Evolutionary conservation across 805 yeast species (phyloP).

Genomic region (Candida ficus): DNA sequence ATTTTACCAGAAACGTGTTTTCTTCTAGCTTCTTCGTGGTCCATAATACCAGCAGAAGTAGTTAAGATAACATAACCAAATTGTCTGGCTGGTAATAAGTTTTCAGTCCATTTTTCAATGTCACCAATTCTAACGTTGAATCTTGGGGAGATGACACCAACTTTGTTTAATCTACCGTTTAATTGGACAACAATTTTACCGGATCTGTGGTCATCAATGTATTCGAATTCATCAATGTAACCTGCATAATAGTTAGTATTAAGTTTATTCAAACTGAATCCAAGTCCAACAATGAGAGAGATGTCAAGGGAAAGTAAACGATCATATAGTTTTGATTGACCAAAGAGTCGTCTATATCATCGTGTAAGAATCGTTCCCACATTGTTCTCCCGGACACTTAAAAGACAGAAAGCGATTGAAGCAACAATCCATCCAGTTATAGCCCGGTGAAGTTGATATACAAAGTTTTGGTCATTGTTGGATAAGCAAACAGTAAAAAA

Average conservation of each 20-base stretch:
- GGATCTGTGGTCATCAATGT: slow-evolving; percentile 97
- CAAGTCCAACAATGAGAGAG: slow-evolving; percentile 2
- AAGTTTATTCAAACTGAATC: not conserved
- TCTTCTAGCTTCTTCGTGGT: slow-evolving; percentile 99
- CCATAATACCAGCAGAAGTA: slow-evolving; percentile 99
- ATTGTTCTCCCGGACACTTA: slow-evolving; percentile 87
- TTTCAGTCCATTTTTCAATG: slow-evolving; percentile 97
- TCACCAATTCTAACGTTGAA: slow-evolving; percentile 93
- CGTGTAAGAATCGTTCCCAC: slow-evolving; percentile 33
- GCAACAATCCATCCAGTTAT: slow-evolving; percentile 97
- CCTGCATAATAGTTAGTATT: slow-evolving; percentile 13
- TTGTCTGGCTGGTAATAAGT: slow-evolving; percentile 98
- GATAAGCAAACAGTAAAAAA: too few species aligned
- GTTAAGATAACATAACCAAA: slow-evolving; percentile 96
- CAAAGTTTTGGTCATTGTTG: not conserved
- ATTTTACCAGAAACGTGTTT: slow-evolving; percentile 99
- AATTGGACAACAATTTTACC: slow-evolving; percentile 95
- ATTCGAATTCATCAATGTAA: slow-evolving; percentile 97
- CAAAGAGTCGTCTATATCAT: slow-evolving; percentile 12
- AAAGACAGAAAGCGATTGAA: slow-evolving; percentile 93
- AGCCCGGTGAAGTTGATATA: slow-evolving; percentile 56
- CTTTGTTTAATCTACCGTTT: slow-evolving; percentile 97
- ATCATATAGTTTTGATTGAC: slow-evolving; percentile 10
- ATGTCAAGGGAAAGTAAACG: slow-evolving; percentile 35
- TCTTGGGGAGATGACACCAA: slow-evolving; percentile 98